Evolutionary conservation across 805 yeast species (phyloP).

Genomic region (Kodamaea kakaduensis): DNA sequence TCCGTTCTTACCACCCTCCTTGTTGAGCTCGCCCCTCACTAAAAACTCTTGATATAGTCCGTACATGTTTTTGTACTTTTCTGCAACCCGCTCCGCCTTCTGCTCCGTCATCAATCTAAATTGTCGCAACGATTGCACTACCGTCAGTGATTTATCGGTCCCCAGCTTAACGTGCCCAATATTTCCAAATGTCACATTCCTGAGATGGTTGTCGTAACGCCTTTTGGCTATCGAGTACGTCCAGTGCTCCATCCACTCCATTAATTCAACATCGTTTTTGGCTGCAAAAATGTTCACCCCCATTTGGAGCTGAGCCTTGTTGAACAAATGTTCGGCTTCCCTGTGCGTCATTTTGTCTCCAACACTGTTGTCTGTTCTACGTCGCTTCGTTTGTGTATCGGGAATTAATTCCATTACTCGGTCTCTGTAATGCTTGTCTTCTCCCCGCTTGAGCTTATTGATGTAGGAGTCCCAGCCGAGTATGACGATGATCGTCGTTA

Average conservation of each 20-base stretch:
- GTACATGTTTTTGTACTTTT: conserved; percentile 32
- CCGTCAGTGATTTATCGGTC: conserved; percentile 42
- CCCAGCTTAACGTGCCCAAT: conserved; percentile 57
- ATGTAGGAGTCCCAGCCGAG: conserved; percentile 45
- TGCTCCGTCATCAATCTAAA: conserved; percentile 54
- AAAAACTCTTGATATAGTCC: conserved; percentile 25
- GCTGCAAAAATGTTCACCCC: conserved; percentile 50
- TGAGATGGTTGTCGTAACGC: conserved; percentile 51
- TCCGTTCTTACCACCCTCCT: conserved; percentile 43
- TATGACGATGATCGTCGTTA: conserved; percentile 3
- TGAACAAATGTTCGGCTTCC: conserved; percentile 39
- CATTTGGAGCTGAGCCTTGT: conserved; percentile 43
- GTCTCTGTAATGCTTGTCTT: conserved; percentile 42
- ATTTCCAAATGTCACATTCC: conserved; percentile 53
- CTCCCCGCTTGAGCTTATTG: conserved; percentile 39
- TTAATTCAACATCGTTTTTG: conserved; percentile 42
- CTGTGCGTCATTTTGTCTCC: conserved; percentile 9
- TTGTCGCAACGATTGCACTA: conserved; percentile 49
- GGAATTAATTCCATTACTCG: conserved; percentile 4
- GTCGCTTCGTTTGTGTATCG: conserved; percentile 1
- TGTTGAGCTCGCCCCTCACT: conserved; percentile 31
- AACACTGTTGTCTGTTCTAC: conserved; percentile 1
- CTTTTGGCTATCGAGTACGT: conserved; percentile 52
- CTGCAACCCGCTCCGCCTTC: conserved; percentile 44
- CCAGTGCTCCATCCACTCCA: conserved; percentile 53